Conservation (phyloP, 202 grass and related monocot species). For the Carex sylvatica region DNA sequence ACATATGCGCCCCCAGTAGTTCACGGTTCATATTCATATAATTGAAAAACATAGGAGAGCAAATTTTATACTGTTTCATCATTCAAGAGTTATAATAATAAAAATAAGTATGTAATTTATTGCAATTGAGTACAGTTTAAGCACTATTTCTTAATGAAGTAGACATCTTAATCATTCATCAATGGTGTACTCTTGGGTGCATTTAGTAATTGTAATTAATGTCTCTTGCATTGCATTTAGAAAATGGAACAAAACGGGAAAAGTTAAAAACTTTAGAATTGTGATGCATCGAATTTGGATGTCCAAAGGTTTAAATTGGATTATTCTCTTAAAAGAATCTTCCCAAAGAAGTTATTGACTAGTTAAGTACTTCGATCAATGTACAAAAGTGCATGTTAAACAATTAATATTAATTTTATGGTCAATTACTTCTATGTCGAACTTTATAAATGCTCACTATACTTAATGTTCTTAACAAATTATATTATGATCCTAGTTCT, state of each 20-base stretch:
- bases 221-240: neutral
- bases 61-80: neutral
- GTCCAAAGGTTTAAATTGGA: neutral
- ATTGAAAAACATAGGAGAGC: neutral
- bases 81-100: neutral
- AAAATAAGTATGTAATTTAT: neutral
- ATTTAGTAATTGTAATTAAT: neutral
- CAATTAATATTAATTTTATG: neutral
- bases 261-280: neutral
- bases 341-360: neutral
- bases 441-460: neutral
- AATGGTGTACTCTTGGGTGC: neutral
- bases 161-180: too few relatives aligned
- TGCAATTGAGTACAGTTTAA: neutral
- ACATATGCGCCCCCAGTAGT: neutral
- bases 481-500: neutral
- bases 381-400: neutral
- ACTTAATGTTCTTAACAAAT: neutral
- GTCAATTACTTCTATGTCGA: neutral
- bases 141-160: neutral
- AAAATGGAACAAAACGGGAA: neutral
- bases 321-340: neutral
- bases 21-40: neutral
- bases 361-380: neutral
- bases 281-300: neutral